phyloP scores from a whole-genome alignment of 192 early-diverging fungal genomes.

The Coemansia sp. region DNA sequence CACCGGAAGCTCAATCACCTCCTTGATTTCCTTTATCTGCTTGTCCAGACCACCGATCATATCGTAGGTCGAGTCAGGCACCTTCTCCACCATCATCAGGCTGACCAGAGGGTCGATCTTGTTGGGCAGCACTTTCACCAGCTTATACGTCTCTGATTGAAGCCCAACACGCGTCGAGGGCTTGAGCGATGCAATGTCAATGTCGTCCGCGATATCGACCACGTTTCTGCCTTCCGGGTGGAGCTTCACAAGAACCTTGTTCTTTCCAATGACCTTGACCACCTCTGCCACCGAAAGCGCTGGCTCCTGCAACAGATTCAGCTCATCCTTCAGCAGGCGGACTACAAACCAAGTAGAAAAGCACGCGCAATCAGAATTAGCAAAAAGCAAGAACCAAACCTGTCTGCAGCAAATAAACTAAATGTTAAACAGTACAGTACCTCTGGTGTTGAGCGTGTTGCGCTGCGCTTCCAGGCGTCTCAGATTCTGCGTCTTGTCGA shows the following conservation, averaged over 20 bases:
- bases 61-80: slow-evolving; percentile 98
- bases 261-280: slow-evolving; percentile 98
- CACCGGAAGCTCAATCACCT: slow-evolving; percentile 99
- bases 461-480: slow-evolving; percentile 98
- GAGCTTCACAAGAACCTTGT: slow-evolving; percentile 87
- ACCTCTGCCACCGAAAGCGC: slow-evolving; percentile 97
- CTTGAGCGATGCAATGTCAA: slow-evolving; percentile 89
- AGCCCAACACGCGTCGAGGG: slow-evolving; percentile 93
- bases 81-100: slow-evolving; percentile 99
- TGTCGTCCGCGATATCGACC: slow-evolving; percentile 88
- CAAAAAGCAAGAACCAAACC: not conserved
- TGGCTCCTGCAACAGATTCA: slow-evolving; percentile 95
- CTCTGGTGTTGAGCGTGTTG: slow-evolving; percentile 95
- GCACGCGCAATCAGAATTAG: too few relatives aligned
- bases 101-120: slow-evolving; percentile 98
- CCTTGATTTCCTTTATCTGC: slow-evolving; percentile 99
- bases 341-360: slow-evolving; percentile 58
- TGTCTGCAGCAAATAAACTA: not conserved
- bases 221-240: slow-evolving; percentile 99
- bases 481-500: slow-evolving; percentile 91
- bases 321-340: slow-evolving; percentile 91
- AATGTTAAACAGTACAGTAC: slow-evolving; percentile 33
- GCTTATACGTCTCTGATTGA: slow-evolving; percentile 86
- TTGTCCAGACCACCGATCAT: slow-evolving; percentile 99
- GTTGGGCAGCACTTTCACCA: slow-evolving; percentile 95